Percentiles rank a stretch among this genome's conserved stretches.
Evolutionary conservation across 441 rosid genomes (phyloP).

Genomic region (Kokia cookei): DNA sequence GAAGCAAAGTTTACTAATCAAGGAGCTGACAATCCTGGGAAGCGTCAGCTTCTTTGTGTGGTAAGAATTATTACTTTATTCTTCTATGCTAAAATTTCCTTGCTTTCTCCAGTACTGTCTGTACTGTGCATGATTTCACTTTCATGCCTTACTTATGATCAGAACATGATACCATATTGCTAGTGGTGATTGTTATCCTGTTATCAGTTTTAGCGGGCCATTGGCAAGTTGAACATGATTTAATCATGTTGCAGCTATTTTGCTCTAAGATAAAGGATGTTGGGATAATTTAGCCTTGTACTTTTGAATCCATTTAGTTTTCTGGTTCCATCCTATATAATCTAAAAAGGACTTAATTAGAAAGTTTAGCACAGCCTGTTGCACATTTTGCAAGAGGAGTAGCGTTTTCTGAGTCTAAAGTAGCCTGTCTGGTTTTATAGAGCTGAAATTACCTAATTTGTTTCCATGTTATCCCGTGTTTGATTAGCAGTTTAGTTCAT

Average conservation of each 20-base stretch:
- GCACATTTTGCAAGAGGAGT: background rate
- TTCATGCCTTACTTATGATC: background rate
- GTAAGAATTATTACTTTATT: constrained; percentile 29
- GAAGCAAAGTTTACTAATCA: constrained; percentile 93
- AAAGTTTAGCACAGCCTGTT: background rate
- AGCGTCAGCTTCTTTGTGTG: constrained; percentile 97
- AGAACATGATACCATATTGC: background rate
- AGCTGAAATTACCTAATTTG: background rate
- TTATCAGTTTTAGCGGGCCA: background rate
- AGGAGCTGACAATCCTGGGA: constrained; percentile 80
- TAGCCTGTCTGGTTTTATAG: background rate
- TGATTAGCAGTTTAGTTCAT: background rate
- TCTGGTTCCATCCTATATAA: background rate
- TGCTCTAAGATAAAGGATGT: background rate
- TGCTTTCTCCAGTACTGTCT: background rate
- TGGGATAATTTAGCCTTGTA: background rate
- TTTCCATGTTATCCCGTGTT: background rate
- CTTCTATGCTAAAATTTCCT: background rate
- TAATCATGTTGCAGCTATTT: background rate
- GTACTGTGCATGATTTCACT: background rate
- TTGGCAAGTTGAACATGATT: background rate
- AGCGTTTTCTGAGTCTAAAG: background rate
- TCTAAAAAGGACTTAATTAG: background rate
- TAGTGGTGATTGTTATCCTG: background rate
- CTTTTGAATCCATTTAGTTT: background rate